Conservation (phyloP, 257 asterid species). For the Parsonsia alboflavescens region DNA sequence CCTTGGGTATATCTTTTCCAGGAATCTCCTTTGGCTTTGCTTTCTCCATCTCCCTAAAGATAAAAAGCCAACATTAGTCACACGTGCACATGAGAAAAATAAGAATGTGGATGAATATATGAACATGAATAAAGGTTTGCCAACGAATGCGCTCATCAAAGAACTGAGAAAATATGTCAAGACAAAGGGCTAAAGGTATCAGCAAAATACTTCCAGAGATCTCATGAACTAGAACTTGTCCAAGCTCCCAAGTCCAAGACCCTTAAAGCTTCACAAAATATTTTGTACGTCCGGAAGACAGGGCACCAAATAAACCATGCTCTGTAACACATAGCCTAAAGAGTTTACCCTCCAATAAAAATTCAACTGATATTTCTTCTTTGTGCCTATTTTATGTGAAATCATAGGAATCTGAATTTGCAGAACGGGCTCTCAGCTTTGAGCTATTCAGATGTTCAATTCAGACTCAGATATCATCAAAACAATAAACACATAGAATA, state of each 20-base stretch:
- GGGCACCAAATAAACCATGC: background rate
- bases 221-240: background rate
- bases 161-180: background rate
- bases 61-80: background rate
- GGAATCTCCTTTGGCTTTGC: conserved; percentile 61
- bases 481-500: background rate
- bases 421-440: background rate
- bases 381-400: background rate
- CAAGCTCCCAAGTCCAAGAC: background rate
- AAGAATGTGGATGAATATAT: background rate
- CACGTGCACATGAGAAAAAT: background rate
- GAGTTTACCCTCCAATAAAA: background rate
- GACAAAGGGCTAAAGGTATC: background rate
- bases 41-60: conserved; percentile 61
- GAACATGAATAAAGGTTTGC: background rate
- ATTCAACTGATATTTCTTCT: background rate
- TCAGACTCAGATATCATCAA: background rate
- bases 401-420: background rate
- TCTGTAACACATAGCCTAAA: background rate
- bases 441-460: background rate
- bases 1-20: conserved; percentile 48
- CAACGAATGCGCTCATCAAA: background rate
- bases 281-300: background rate
- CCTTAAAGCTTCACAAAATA: background rate
- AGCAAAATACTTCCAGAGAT: background rate